Base-by-base conservation (phyloP, 768 basidiomycete species). In the Pulveroboletus sp. region DNA sequence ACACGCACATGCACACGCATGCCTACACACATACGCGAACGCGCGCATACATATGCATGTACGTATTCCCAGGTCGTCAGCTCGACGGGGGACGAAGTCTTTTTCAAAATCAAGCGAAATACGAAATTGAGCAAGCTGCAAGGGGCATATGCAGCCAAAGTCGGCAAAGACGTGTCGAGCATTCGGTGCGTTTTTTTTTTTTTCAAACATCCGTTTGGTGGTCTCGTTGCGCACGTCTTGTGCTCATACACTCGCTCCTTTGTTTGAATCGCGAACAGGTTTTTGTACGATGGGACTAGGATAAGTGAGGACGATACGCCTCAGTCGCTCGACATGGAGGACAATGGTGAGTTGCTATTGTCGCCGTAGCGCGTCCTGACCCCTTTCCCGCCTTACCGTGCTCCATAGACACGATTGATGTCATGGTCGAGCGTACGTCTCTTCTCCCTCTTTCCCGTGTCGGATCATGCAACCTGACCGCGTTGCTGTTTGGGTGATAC, bases 51-150 rank as follows among this genome's bases (percentile, higher is more conserved):
- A 21, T 3, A 21, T 21, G 3, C 21, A 21, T 21, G 32, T 33
- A 33, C 11, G 21, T 14, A 0, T 2, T 6, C 1, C 5, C 11
- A 92, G 89, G 89, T 92, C 42, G 79, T 85, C 39, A 83, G 80
- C 57, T 77, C 86, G 33, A 67, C 72, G 11, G 90, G 89, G 50
- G 89, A 93, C 31, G 92, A 94, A 67, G 89, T 95, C 26, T 95
- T 88, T 72, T 96, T 96, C 80, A 95, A 96, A 79, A 94, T 96
- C 73, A 96, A 94, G 73, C 82, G 86, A 63, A 88, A 79, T 69
- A 94, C 93, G 39, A 93, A 87, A 74, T 71, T 96, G 59, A 88
- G 83, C 76, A 96, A 95, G 74, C 80, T 95, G 24, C 89, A 93
- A 66, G 88, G 82, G 53, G 93, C 93, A 39, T 96, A 96, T 70